Evolutionary conservation across 306 rosid genomes (phyloP), one percentile per base, ranked within the genome.

Genomic region (Glycine tomentella): DNA sequence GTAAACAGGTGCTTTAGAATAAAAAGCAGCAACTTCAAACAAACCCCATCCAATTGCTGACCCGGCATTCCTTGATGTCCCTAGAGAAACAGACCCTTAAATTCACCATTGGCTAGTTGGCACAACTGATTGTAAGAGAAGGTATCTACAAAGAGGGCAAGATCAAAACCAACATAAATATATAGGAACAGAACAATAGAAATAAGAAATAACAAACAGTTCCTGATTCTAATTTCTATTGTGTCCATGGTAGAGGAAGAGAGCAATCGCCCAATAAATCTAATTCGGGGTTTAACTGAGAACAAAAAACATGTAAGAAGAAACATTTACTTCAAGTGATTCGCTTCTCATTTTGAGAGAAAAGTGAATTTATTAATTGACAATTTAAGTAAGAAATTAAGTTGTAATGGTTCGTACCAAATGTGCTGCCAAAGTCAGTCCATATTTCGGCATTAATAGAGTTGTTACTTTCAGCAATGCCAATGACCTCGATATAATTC

Each of bases 91-190:
- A 88, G 73, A 72, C 83, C 58, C 72, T 62, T 88, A 79, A 88
- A 88, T 55, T 86, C 89, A 25, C 89, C 89, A 57, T 88, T 88
- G 71, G 91, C 91, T 5, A 88, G 86, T 71, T 81, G 88, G 86
- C 91, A 88, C 64, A 88, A 48, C 76, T 81, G 87, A 72, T 88
- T 84, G 83, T 83, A 86, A 17, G 88, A 66, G 56, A 75, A 65
- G 74, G 78, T 64, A 49, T 88, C 91, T 88, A 77, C 76, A 78
- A 38, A 80, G 14, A 44, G 10, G 5, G 42, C 5, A 3, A 5
- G 44, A 77, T 59, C 76, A 68, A 62, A 82, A 72, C n/a, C 58
- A 81, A 57, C 50, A 78, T 57, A 31, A 46, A 38, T 14, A 31
- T 10, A 2, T 45, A 69, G 67, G 53, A 16, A 50, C 12, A 79